Conservation (phyloP, 768 basidiomycete species). For the Lanmaoa pseudosensibilis region DNA sequence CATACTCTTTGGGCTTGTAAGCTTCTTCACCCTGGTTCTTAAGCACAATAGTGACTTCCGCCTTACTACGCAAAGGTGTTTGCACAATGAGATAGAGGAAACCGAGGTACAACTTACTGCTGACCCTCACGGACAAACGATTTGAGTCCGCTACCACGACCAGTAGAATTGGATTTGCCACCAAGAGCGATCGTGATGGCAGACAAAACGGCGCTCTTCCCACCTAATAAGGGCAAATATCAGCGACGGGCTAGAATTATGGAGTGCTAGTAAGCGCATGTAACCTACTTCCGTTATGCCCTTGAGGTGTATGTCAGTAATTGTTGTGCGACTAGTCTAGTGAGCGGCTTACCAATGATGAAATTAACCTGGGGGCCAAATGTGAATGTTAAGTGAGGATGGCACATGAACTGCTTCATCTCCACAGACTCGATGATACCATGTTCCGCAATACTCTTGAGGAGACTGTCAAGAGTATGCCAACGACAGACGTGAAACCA, state of each 20-base stretch:
- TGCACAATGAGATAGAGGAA: background rate
- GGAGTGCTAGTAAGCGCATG: background rate
- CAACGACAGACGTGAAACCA: conserved; percentile 44
- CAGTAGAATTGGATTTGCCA: conserved; percentile 89
- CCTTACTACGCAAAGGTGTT: conserved; percentile 42
- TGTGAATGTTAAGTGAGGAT: conserved; percentile 75
- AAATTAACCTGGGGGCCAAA: conserved; percentile 97
- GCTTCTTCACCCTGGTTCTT: conserved; percentile 93
- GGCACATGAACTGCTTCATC: conserved; percentile 96
- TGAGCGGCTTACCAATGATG: conserved; percentile 68
- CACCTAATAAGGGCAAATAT: conserved; percentile 53
- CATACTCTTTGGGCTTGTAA: conserved; percentile 81
- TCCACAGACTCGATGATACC: conserved; percentile 87
- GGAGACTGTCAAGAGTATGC: background rate
- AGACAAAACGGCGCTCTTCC: conserved; percentile 92
- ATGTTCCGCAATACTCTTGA: conserved; percentile 75
- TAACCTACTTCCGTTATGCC: conserved; percentile 88
- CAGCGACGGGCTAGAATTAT: background rate
- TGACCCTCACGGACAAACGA: conserved; percentile 85
- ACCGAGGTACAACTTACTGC: conserved; percentile 45
- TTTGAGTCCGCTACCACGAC: conserved; percentile 81
- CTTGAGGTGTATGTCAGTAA: conserved; percentile 37
- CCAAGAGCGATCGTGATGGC: conserved; percentile 93
- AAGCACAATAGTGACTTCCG: conserved; percentile 77
- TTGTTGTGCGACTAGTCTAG: background rate